Base-by-base conservation (phyloP, 352 stramenopile genomes). In the Phytophthora crassamura region DNA sequence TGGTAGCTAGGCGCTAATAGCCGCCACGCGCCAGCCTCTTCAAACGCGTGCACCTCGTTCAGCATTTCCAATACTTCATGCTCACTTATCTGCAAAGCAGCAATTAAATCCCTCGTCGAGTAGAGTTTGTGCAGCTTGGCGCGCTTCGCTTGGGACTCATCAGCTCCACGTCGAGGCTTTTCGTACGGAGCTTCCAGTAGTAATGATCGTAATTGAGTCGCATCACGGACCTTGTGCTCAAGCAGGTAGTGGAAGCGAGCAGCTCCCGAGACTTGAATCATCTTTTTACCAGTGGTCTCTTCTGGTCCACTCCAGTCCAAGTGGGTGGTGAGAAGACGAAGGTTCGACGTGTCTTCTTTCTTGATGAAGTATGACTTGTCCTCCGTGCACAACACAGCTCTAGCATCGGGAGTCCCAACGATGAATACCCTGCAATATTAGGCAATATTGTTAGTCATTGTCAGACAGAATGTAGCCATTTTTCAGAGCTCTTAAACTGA, bases 341-440 rank as follows among this genome's bases (percentile, higher is more conserved):
- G 60, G 47, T 95, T 95, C 10, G 84, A 94, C 40, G 82, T 93
- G 45, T 93, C 86, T 45, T 95, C 87, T 33, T 93, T 93, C 34
- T 77, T 82, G 16, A 95, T 69, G 57, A 75, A 86, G 65, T 79
- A 95, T 14, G 85, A 91, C 59, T 84, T 82, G 53, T 75, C 75
- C 10, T 77, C 54, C 35, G 85, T 94, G 62, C 85, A 94, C 39
- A 95, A 54, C 40, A 92, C 85, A 1, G 87, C 87, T 69, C 78
- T 75, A 20, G 90, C 67, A 35, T 69, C 61, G 1, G 74, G 60
- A 14, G 67, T 60, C 2, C 87, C 87, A 12, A 95, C 82, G 36
- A 95, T 84, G 40, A 85, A 88, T 30, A 94, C 60, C 41, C 84
- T 87, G 41, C 10, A 48, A 32, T 20, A 22, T 39, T 12, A 12